Evolutionary conservation across 768 basidiomycete genomes (phyloP).

Genomic region (Boletus reticuloceps): DNA sequence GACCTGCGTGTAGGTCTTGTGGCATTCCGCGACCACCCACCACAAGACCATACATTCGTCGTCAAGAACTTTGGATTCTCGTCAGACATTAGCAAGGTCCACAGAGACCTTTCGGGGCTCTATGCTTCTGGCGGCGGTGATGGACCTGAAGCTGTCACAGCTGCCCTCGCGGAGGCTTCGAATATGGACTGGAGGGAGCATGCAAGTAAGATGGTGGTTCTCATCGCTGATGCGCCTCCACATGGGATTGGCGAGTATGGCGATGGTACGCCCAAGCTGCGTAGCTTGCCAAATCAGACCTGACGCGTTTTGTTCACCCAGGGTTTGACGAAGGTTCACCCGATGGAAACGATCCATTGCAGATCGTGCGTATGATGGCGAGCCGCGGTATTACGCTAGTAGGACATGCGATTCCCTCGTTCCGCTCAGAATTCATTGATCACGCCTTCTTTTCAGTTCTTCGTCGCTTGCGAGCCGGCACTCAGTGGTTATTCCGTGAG

Average conservation of each 20-base stretch:
- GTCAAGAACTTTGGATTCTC: constrained; percentile 94
- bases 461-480: constrained; percentile 98
- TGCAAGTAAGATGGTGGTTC: constrained; percentile 93
- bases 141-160: constrained; percentile 96
- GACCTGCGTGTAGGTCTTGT: constrained; percentile 91
- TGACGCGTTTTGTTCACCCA: constrained; percentile 30
- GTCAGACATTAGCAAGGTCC: constrained; percentile 84
- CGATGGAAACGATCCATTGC: constrained; percentile 88
- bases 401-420: constrained; percentile 28
- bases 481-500: constrained; percentile 87
- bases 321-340: constrained; percentile 94
- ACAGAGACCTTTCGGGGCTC: constrained; percentile 75
- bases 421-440: not conserved
- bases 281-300: constrained; percentile 6
- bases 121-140: constrained; percentile 93
- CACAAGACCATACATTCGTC: constrained; percentile 94
- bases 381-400: constrained; percentile 87
- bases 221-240: constrained; percentile 96
- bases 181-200: constrained; percentile 87
- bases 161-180: constrained; percentile 82
- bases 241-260: constrained; percentile 98
- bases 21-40: constrained; percentile 95
- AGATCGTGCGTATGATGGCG: constrained; percentile 87
- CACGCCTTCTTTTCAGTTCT: constrained; percentile 59
- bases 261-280: constrained; percentile 59